Conservation (phyloP, 345 rosid genomes). For the Ceriops tagal region DNA sequence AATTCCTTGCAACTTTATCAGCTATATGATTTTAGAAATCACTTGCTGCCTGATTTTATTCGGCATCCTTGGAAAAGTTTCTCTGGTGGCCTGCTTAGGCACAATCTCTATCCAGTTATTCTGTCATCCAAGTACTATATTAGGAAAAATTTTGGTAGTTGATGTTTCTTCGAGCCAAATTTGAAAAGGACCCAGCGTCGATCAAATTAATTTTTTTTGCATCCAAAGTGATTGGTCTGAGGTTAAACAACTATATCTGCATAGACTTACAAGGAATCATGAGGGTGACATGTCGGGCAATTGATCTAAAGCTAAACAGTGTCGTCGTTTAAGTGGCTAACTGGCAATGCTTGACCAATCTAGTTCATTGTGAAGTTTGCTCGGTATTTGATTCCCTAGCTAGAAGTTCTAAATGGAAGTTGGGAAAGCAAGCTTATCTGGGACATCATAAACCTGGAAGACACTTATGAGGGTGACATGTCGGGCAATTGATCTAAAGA, state of each 20-base stretch:
- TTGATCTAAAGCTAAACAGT: not conserved
- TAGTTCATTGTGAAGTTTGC: no score
- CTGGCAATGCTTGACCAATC: no score
- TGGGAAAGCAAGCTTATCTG: conserved; percentile 51
- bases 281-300: not conserved
- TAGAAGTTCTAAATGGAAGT: conserved; percentile 72
- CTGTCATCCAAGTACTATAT: no score
- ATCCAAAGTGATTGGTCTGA: not conserved
- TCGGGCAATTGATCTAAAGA: no score
- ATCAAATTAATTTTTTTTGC: conserved; percentile 3
- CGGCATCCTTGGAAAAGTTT: not conserved
- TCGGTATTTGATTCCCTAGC: not conserved
- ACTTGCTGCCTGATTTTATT: not conserved
- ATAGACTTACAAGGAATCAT: conserved; percentile 5
- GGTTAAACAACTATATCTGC: conserved; percentile 1
- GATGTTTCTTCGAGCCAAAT: conserved; percentile 1
- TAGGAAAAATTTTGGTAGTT: not conserved
- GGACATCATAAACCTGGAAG: conserved; percentile 47
- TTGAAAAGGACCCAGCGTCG: not conserved
- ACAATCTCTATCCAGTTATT: no score
- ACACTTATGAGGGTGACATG: not conserved
- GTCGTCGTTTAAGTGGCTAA: no score
- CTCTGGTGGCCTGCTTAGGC: no score
- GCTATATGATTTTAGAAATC: not conserved
- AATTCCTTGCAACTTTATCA: no score